Evolutionary conservation across 2,329 filamentous ascomycete genomes (phyloP).

Genomic region (Stachybotrys chartarum): DNA sequence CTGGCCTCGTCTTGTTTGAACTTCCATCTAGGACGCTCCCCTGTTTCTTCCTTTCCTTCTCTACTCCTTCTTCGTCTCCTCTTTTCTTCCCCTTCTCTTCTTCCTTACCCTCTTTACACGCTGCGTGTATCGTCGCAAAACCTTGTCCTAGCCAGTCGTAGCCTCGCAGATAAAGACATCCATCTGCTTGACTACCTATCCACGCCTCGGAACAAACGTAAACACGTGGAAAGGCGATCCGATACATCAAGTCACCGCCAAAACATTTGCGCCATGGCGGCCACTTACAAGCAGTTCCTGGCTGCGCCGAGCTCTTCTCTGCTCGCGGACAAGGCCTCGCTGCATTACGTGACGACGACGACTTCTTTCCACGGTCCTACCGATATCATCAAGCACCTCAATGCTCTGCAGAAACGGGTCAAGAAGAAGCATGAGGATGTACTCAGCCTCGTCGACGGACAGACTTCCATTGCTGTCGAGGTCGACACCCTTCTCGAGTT

Average conservation of each 20-base stretch:
- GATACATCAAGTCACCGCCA: constrained; percentile 1
- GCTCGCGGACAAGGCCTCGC: constrained; percentile 57
- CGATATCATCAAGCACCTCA: constrained; percentile 78
- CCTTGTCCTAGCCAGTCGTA: no score
- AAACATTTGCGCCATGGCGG: constrained; percentile 26
- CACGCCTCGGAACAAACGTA: not conserved
- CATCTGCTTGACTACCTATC: not conserved
- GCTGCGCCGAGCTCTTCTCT: constrained; percentile 56
- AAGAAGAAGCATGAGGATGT: constrained; percentile 78
- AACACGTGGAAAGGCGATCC: not conserved
- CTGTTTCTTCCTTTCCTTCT: constrained; percentile 2
- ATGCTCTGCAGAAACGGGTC: constrained; percentile 62
- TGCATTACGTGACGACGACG: constrained; percentile 88
- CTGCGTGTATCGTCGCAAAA: not conserved
- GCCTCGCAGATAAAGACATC: no score
- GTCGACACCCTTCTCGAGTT: constrained; percentile 81
- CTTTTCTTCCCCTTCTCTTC: not conserved
- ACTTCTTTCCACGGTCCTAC: constrained; percentile 63
- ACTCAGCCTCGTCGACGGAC: constrained; percentile 65
- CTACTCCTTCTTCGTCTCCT: constrained; percentile 2
- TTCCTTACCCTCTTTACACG: not conserved
- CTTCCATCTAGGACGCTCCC: not conserved
- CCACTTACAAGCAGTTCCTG: constrained; percentile 66
- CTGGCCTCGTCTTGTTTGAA: constrained; percentile 5
- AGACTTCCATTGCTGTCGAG: constrained; percentile 70